These are phyloP conservation scores for Penicillium hesseltinei DNA, from an alignment of 2,329 filamentous ascomycete genomes.

Conservation along the genomic window DNA sequence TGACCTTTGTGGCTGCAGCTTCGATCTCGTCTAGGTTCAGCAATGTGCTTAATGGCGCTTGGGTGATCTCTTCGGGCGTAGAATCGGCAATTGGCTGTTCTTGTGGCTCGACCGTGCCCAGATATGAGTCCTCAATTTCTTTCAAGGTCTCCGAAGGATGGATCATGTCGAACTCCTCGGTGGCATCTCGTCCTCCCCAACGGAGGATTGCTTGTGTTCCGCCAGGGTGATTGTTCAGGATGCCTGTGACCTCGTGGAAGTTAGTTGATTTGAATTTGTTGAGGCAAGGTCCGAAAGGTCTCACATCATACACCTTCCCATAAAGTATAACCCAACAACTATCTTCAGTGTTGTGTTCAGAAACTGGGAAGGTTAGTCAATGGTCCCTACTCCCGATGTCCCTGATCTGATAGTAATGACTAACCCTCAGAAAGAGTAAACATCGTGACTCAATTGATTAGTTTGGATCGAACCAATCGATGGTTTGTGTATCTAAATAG, in stretches of 20 bases:
- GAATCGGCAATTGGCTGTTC: slow-evolving; percentile 31
- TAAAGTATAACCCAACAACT: slow-evolving; percentile 12
- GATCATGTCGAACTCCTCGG: slow-evolving; percentile 93
- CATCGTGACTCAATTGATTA: background rate
- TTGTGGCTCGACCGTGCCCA: slow-evolving; percentile 70
- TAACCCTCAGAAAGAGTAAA: background rate
- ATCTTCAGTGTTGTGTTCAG: slow-evolving; percentile 1
- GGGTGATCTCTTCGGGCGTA: slow-evolving; percentile 27
- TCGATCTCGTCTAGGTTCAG: slow-evolving; percentile 92
- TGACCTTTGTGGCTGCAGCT: slow-evolving; percentile 71
- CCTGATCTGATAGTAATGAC: background rate
- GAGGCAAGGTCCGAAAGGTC: background rate
- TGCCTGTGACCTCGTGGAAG: slow-evolving; percentile 56
- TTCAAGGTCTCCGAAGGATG: slow-evolving; percentile 88
- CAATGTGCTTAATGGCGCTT: slow-evolving; percentile 62
- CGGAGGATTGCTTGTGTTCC: slow-evolving; percentile 83
- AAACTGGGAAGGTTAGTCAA: background rate
- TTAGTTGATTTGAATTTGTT: background rate
- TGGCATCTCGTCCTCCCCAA: slow-evolving; percentile 85
- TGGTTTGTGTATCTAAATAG: background rate
- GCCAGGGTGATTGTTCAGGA: slow-evolving; percentile 84
- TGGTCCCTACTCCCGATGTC: background rate
- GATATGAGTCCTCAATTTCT: slow-evolving; percentile 71
- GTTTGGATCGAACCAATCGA: background rate
- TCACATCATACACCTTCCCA: slow-evolving; percentile 10